These are phyloP conservation scores for Yarrowia hollandica DNA, from an alignment of 805 yeast species.

Conservation along the genomic window DNA sequence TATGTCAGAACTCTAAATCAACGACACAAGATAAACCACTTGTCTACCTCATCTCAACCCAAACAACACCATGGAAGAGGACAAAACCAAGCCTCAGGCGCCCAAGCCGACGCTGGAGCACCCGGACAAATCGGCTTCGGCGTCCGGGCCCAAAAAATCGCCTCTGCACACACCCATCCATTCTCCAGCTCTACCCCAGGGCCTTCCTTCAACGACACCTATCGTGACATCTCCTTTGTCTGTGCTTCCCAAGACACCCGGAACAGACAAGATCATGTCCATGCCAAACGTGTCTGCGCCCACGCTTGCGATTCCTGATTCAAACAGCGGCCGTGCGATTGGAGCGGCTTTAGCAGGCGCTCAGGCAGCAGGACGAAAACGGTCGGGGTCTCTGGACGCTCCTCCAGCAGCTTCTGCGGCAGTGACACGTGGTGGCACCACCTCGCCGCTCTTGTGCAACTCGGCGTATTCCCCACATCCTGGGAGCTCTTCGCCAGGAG, in stretches of 20 bases:
- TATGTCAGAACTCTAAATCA: neutral
- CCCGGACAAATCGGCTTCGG: neutral
- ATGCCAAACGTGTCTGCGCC: constrained; percentile 23
- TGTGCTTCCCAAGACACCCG: neutral
- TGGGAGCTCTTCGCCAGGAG: neutral
- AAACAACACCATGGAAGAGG: constrained; percentile 9
- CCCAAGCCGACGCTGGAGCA: neutral
- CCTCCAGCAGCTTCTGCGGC: neutral
- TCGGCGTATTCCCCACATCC: constrained; percentile 9
- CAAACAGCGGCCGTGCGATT: constrained; percentile 1
- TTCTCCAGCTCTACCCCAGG: constrained; percentile 7
- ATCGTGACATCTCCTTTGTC: neutral
- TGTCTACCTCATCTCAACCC: neutral
- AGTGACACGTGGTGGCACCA: neutral
- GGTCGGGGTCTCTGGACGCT: constrained; percentile 19
- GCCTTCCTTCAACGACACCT: neutral
- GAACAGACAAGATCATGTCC: neutral
- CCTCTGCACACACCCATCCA: constrained; percentile 8
- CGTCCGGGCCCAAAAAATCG: neutral
- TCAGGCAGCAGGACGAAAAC: neutral
- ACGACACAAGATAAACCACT: neutral
- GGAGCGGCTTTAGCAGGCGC: constrained; percentile 13
- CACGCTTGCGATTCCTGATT: neutral
- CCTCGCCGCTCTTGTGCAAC: constrained; percentile 12
- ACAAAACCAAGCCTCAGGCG: neutral